Base-by-base conservation (phyloP, 371 early-diverging fungal species). In the Syncephalastrum racemosum region DNA sequence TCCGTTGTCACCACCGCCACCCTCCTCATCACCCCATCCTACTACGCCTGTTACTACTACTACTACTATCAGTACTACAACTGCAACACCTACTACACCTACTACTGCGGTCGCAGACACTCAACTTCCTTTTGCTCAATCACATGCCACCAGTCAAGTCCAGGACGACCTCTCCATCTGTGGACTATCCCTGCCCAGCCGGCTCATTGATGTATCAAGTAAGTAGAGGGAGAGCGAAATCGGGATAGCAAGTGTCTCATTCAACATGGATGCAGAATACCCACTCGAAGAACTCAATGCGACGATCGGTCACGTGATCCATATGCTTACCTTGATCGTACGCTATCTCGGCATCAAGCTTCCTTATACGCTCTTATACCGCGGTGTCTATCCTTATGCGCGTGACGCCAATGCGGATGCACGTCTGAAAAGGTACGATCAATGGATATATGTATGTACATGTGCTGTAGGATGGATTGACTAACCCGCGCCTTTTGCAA, bases 211-310 rank as follows among this genome's bases (percentile, higher is more conserved):
- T 60, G 72, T 77, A 18, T 67, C 72, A 24, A 74, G 82, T 79
- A 68, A 50, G 47, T 15, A 19, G 4, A 23, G 13, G 4, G n/a
- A 31, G 14, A 12, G 4, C 4, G 7, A 0, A 23, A 54, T 31
- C 36, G 2, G 10, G 10, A 5, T n/a, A n/a, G n/a, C 36, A 2
- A 31, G 10, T 31, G 36, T 31, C 36, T 5, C 1, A 31, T 31
- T 5, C 36, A 10, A 7, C 36, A 5, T 62, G 43, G 46, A n/a
- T 22, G 53, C 62, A 61, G 77, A 55, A 42, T 71, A 65, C n/a
- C 56, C 67, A 19, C 76, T 82, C 36, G 92, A 93, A 66, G 89
- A 89, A 58, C 77, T 93, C 46, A 93, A 93, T 68, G 89, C 94
- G 4, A 88, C 89, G 15, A 77, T 93, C 25, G 89, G 90, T n/a